A percentile compares a stretch with the other conserved stretches of the same genome.
Conservation (phyloP, 2,329 filamentous ascomycete species). For the Emergomyces africanus region DNA sequence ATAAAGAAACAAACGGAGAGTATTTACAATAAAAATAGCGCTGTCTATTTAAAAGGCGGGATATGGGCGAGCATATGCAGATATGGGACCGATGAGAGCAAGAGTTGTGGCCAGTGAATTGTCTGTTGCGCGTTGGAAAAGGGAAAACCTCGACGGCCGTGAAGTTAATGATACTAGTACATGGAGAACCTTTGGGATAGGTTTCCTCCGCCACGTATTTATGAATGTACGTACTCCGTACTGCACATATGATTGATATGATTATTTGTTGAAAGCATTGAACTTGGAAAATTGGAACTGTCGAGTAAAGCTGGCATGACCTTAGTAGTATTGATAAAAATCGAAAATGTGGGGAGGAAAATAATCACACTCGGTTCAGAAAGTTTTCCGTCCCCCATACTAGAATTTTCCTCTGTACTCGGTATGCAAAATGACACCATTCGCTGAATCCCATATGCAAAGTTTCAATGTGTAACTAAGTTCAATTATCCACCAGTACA, state of each 20-base stretch:
- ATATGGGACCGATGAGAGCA: not conserved
- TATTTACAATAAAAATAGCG: conserved; percentile 34
- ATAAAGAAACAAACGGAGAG: conserved; percentile 45
- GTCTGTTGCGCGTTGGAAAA: not conserved
- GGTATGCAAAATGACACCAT: not conserved
- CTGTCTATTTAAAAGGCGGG: too few relatives aligned
- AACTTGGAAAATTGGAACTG: not conserved
- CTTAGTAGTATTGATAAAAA: not conserved
- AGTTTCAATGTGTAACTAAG: not conserved
- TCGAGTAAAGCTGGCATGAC: not conserved
- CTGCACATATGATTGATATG: not conserved
- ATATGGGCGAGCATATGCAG: not conserved
- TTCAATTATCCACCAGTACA: too few relatives aligned
- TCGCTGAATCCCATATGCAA: not conserved
- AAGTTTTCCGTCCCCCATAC: not conserved
- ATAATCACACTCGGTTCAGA: not conserved
- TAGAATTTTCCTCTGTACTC: not conserved
- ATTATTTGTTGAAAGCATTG: not conserved
- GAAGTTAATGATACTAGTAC: not conserved
- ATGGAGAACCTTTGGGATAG: too few relatives aligned
- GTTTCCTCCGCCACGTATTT: not conserved
- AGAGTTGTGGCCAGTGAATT: not conserved
- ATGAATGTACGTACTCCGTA: not conserved
- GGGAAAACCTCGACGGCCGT: not conserved
- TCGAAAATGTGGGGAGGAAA: too few relatives aligned